Evolutionary conservation across 1,284 basidiomycete genomes (phyloP).

Genomic region (Sanghuangporus weigelae): DNA sequence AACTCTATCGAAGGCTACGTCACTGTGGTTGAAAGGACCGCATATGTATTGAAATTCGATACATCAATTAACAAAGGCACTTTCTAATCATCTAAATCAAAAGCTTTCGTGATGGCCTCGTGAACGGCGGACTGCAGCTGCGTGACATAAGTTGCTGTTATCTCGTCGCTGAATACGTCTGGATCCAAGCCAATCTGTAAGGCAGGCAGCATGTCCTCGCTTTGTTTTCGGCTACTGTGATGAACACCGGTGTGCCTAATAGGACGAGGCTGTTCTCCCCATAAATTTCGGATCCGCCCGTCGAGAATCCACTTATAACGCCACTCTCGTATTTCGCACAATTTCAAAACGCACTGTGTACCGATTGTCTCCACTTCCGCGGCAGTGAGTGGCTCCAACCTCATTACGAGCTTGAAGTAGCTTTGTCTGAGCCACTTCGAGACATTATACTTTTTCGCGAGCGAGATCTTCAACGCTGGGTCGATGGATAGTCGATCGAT

Average conservation of each 20-base stretch:
- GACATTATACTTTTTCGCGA: conserved; percentile 2
- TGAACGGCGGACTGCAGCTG: background rate
- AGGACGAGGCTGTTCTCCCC: background rate
- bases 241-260: background rate
- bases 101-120: background rate
- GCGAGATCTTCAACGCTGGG: background rate
- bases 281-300: background rate
- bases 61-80: too few species aligned
- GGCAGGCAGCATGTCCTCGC: background rate
- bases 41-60: too few species aligned
- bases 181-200: background rate
- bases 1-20: too few species aligned
- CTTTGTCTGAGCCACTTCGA: background rate
- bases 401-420: background rate
- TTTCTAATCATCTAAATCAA: background rate
- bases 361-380: background rate
- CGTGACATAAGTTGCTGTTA: background rate
- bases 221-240: background rate
- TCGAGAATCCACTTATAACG: background rate
- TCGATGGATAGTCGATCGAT: background rate
- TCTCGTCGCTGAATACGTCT: background rate
- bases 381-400: background rate
- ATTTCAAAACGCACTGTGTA: conserved; percentile 1
- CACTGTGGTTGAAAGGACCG: too few species aligned
- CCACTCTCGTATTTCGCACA: background rate